Conservation (phyloP, 2,329 filamentous ascomycete species). For the Ophiocordyceps camponoti-saundersi region DNA sequence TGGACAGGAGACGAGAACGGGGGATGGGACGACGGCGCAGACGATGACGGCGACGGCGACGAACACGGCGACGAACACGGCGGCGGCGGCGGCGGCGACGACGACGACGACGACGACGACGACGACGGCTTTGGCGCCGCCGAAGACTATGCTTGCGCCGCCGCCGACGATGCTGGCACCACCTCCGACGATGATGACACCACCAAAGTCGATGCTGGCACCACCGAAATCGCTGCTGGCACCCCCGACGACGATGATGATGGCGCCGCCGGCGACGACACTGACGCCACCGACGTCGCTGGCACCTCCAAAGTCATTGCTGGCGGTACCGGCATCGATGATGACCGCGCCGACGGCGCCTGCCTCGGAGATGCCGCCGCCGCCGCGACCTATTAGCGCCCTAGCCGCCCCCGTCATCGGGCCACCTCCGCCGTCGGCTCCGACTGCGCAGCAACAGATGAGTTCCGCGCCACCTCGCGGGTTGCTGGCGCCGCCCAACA, state of each 20-base stretch:
- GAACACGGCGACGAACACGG: background rate
- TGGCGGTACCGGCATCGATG: too few relatives aligned
- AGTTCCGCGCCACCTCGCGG: slow-evolving; percentile 4
- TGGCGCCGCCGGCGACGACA: too few relatives aligned
- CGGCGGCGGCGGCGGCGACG: slow-evolving; percentile 1
- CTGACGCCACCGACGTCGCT: too few relatives aligned
- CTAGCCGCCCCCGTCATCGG: slow-evolving; percentile 21
- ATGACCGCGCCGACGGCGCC: slow-evolving; percentile 2
- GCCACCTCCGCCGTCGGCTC: slow-evolving; percentile 9
- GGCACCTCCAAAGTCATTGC: too few relatives aligned
- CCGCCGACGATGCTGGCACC: too few relatives aligned
- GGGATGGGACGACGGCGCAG: background rate
- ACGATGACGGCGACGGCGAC: slow-evolving; percentile 1
- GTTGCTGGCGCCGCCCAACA: slow-evolving; percentile 27
- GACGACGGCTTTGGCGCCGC: too few relatives aligned
- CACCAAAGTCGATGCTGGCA: too few relatives aligned
- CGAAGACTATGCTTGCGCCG: too few relatives aligned
- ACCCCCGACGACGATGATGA: too few relatives aligned
- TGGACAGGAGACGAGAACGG: slow-evolving; percentile 5
- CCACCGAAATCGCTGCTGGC: too few relatives aligned
- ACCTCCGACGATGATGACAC: too few relatives aligned
- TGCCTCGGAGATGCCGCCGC: slow-evolving; percentile 7
- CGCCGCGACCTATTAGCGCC: slow-evolving; percentile 12
- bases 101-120: slow-evolving; percentile 7
- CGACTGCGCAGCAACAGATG: background rate